These are phyloP conservation scores for Carex littledalei DNA, from an alignment of 176 grass and related monocot genomes.

Conservation along the genomic window DNA sequence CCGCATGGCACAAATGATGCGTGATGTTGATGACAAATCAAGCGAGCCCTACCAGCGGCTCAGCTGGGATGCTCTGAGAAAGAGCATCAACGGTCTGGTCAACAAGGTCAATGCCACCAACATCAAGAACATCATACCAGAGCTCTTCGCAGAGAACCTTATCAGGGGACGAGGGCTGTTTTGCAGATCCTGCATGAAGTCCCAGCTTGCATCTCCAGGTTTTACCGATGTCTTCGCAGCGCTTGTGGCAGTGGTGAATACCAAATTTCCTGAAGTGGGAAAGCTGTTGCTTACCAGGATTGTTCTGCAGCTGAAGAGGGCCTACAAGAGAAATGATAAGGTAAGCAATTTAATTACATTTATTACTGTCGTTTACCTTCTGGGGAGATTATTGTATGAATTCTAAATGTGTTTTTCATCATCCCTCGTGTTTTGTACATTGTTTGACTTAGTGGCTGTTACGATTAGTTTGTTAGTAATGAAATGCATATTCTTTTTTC, in stretches of 20 bases:
- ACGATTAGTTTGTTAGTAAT: background rate
- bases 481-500: background rate
- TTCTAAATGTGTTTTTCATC: background rate
- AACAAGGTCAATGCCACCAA: conserved; percentile 94
- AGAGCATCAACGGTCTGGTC: conserved; percentile 88
- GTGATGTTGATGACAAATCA: conserved; percentile 82
- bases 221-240: conserved; percentile 89
- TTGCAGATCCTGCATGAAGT: conserved; percentile 91
- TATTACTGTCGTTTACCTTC: background rate
- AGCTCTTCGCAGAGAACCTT: conserved; percentile 84
- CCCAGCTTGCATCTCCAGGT: conserved; percentile 89
- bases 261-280: conserved; percentile 79
- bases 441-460: background rate
- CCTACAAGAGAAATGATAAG: conserved; percentile 93
- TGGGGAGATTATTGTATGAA: background rate
- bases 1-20: conserved; percentile 93
- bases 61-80: conserved; percentile 89
- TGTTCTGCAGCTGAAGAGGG: conserved; percentile 87
- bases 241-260: conserved; percentile 76
- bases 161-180: conserved; percentile 77
- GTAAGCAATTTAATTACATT: conserved; percentile 31
- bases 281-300: conserved; percentile 61
- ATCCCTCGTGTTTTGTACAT: background rate
- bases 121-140: conserved; percentile 87
- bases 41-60: conserved; percentile 74